Evolutionary conservation across 2,329 filamentous ascomycete genomes (phyloP).

Genomic region (Diaporthe capsici): DNA sequence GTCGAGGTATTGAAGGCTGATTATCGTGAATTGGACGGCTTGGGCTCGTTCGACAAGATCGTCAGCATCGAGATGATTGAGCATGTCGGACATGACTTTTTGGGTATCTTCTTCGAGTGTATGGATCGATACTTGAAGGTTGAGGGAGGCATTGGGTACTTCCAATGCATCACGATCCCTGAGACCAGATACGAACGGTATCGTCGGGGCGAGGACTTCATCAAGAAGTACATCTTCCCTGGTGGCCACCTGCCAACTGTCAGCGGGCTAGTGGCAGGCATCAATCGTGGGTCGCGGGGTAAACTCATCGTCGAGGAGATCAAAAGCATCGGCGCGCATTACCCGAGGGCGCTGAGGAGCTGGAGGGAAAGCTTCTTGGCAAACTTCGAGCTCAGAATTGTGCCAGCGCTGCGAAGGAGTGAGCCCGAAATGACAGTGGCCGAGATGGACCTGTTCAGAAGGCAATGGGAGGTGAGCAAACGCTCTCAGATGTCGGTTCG

Average conservation of each 20-base stretch:
- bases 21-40: slow-evolving; percentile 35
- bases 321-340: slow-evolving; percentile 38
- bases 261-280: slow-evolving; percentile 37
- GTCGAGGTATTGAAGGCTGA: slow-evolving; percentile 37
- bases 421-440: slow-evolving; percentile 26
- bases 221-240: slow-evolving; percentile 42
- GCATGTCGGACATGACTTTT: slow-evolving; percentile 39
- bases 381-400: slow-evolving; percentile 34
- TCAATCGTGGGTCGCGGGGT: slow-evolving; percentile 35
- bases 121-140: slow-evolving; percentile 39
- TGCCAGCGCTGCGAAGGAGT: slow-evolving; percentile 31
- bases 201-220: slow-evolving; percentile 38
- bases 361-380: slow-evolving; percentile 37
- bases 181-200: slow-evolving; percentile 39
- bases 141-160: slow-evolving; percentile 38
- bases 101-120: slow-evolving; percentile 39
- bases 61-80: slow-evolving; percentile 43
- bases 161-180: slow-evolving; percentile 42
- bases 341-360: slow-evolving; percentile 33
- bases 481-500: background rate
- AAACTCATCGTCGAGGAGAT: slow-evolving; percentile 41
- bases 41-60: slow-evolving; percentile 37
- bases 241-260: slow-evolving; percentile 41
- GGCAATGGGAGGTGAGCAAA: slow-evolving; percentile 40
- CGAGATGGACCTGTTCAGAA: slow-evolving; percentile 33